Evolutionary conservation across 148 eudicot species (phyloP).

Genomic region (Fallopia convolvulus): DNA sequence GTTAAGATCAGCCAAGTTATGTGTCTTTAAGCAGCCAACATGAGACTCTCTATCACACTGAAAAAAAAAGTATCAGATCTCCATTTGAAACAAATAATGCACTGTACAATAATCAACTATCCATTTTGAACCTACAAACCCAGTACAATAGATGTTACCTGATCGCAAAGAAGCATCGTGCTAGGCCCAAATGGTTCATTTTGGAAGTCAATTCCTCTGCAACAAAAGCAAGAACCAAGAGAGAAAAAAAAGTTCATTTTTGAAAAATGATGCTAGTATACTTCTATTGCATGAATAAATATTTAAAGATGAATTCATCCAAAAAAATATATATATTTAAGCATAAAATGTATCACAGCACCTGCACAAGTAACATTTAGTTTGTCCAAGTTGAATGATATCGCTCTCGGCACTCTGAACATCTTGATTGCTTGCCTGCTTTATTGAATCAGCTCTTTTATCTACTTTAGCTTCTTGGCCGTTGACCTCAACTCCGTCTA

Average conservation of each 20-base stretch:
- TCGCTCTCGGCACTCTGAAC: neutral
- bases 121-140: neutral
- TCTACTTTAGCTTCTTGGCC: neutral
- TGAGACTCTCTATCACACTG: constrained; percentile 93
- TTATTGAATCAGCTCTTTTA: neutral
- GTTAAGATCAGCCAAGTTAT: constrained; percentile 69
- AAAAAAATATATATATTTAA: neutral
- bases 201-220: neutral
- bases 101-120: neutral
- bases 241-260: neutral
- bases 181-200: neutral
- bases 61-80: neutral
- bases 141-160: neutral
- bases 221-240: neutral
- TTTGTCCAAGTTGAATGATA: neutral
- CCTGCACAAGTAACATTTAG: constrained; percentile 7
- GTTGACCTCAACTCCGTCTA: no score
- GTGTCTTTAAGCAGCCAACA: constrained; percentile 81
- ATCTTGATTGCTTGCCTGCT: neutral
- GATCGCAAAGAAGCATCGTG: constrained; percentile 9
- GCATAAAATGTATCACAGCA: neutral
- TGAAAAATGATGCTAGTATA: neutral
- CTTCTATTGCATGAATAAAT: neutral
- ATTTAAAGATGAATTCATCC: no score
- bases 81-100: neutral